Conservation (phyloP, 106 monocot species). For the Apostasia shenzhenica region DNA sequence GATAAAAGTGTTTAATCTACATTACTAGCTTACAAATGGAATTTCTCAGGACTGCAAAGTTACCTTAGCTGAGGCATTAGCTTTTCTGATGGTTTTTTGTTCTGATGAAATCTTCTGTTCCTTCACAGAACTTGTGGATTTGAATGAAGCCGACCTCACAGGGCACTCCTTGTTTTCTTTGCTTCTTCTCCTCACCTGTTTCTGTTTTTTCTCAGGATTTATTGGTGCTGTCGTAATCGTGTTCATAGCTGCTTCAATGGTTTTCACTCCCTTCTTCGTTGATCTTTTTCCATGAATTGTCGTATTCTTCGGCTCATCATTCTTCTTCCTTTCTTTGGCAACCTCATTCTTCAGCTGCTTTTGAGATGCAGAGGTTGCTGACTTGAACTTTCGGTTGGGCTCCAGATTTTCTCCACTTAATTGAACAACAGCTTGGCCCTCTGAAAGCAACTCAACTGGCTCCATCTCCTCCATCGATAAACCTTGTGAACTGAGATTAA, state of each 20-base stretch:
- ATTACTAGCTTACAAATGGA: not conserved
- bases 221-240: not conserved
- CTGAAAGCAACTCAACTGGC: no score
- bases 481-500: not conserved
- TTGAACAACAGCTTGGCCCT: no score
- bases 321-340: conserved; percentile 2
- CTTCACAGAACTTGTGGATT: conserved; percentile 2
- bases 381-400: not conserved
- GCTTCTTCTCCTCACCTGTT: not conserved
- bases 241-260: conserved; percentile 2
- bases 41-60: conserved; percentile 7
- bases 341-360: conserved; percentile 5
- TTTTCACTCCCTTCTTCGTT: conserved; percentile 11
- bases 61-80: conserved; percentile 1
- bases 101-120: conserved; percentile 10
- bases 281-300: not conserved
- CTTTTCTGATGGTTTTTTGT: conserved; percentile 10
- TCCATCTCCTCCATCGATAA: no score
- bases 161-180: not conserved
- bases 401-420: conserved; percentile 3
- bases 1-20: not conserved
- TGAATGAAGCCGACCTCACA: not conserved
- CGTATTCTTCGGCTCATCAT: not conserved
- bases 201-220: conserved; percentile 14
- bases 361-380: not conserved